Evolutionary conservation across 2,329 filamentous ascomycete genomes (phyloP).

Genomic region (Fusarium temperatum): DNA sequence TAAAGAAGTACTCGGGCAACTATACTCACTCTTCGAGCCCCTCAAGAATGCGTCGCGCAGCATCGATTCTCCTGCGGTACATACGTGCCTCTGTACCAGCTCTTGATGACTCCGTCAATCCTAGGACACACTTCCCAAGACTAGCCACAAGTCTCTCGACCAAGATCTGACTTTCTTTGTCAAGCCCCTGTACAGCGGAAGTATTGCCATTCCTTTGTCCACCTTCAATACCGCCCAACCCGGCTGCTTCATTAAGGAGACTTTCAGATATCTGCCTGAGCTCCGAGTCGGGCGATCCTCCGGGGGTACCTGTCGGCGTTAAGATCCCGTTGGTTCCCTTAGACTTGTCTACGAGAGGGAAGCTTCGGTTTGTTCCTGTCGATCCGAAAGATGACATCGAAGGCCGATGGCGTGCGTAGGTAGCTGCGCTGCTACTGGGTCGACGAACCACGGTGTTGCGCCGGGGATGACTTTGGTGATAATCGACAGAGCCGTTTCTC

Average conservation of each 20-base stretch:
- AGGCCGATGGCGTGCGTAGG: conserved; percentile 49
- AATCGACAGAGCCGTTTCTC: conserved; percentile 41
- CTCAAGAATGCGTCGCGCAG: conserved; percentile 77
- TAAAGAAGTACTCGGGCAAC: not conserved
- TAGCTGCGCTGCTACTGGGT: conserved; percentile 30
- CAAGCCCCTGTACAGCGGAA: conserved; percentile 57
- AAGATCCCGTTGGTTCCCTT: conserved; percentile 57
- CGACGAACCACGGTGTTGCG: conserved; percentile 56
- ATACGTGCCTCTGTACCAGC: conserved; percentile 68
- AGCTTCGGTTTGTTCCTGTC: conserved; percentile 67
- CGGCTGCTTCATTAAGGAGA: conserved; percentile 59
- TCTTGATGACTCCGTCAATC: conserved; percentile 63
- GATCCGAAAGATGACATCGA: conserved; percentile 67
- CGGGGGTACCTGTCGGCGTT: conserved; percentile 50
- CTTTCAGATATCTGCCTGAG: conserved; percentile 58
- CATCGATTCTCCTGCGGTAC: conserved; percentile 77
- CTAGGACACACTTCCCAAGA: conserved; percentile 68
- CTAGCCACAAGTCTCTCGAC: conserved; percentile 68
- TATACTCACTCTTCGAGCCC: conserved; percentile 62
- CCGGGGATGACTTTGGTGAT: conserved; percentile 30
- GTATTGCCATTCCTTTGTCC: conserved; percentile 38
- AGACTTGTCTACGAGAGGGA: conserved; percentile 66
- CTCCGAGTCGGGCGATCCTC: conserved; percentile 60
- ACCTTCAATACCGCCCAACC: conserved; percentile 50
- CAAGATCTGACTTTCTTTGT: conserved; percentile 66